Base-by-base conservation (phyloP, 2,329 filamentous ascomycete genomes). In the Aspergillus piperis region DNA sequence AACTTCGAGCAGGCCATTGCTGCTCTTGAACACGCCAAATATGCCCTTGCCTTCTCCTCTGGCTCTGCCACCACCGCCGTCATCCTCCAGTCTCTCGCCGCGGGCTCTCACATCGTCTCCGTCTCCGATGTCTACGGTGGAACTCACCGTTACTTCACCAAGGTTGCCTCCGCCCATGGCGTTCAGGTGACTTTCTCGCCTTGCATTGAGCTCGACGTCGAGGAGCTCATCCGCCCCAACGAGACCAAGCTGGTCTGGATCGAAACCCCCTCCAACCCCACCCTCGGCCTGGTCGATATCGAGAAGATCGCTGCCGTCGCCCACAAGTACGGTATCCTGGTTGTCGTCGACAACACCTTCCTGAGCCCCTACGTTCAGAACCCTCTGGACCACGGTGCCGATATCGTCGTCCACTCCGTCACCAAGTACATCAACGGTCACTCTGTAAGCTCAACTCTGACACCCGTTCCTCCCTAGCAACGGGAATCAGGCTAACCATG, bases 381-480 rank as follows among this genome's bases (percentile, higher is more conserved):
- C 79, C 95, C 95, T 3, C 87, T 99, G 58, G 89, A 96, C 73
- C 91, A 94, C 75, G 95, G 95, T 69, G 95, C 95, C 68, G 95
- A 99, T 77, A 93, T 98, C 66, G 94, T 98, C 67, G 90, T 98
- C 47, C 94, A 98, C 84, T 93, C 89, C 58, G 95, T 99, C 58
- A 99, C 95, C 48, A 99, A 99, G 81, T 99, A 98, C 81, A 98
- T 99, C 82, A 98, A 98, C 77, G 95, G 95, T 54, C 95, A 99
- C 82, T 87, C 84, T 2, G 79, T 81, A 73, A 57, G 77, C 66
- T 53, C 17, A 8, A 11, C 32, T 36, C 11, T 36, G 2, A 32
- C 32, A 17, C 15, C 5, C 23, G 56, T 39, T 21, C 38, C 27
- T 27, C 39, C 3, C 6, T 23, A 23, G 2, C 48, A 10, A n/a